Evolutionary conservation across 2,329 filamentous ascomycete species (phyloP).

Genomic region (Nectriaceae sp.): DNA sequence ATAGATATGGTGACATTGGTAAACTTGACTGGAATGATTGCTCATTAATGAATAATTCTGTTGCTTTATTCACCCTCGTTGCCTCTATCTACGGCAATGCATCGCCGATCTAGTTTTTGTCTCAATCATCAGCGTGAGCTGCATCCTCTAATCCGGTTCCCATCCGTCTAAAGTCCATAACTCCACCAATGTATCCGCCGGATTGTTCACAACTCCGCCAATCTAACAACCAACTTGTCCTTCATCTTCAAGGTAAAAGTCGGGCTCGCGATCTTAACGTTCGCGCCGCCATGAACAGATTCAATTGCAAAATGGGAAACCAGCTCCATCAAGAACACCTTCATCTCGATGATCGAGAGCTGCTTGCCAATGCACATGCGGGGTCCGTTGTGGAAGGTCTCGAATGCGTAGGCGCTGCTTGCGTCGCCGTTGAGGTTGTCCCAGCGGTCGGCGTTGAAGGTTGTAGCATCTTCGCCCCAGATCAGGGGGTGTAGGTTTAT

Average conservation of each 20-base stretch:
- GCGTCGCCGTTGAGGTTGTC: slow-evolving; percentile 21
- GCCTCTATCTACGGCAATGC: too few relatives aligned
- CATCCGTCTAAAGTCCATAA: neutral
- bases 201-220: slow-evolving; percentile 15
- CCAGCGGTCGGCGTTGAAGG: slow-evolving; percentile 43
- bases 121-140: neutral
- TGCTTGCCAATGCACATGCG: slow-evolving; percentile 40
- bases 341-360: slow-evolving; percentile 40
- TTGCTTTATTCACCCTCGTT: too few relatives aligned
- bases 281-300: slow-evolving; percentile 15
- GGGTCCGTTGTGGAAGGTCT: slow-evolving; percentile 39
- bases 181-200: too few relatives aligned
- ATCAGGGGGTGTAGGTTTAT: slow-evolving; percentile 37
- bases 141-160: neutral
- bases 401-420: slow-evolving; percentile 32
- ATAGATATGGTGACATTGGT: too few relatives aligned
- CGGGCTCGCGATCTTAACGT: slow-evolving; percentile 25
- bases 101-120: too few relatives aligned
- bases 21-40: too few relatives aligned
- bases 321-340: slow-evolving; percentile 36
- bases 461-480: slow-evolving; percentile 38
- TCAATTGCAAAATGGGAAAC: slow-evolving; percentile 34
- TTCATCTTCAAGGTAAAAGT: slow-evolving; percentile 30
- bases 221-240: slow-evolving; percentile 24
- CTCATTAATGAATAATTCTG: too few relatives aligned